phyloP scores from a whole-genome alignment of 345 rosid genomes.

The Mangifera indica region DNA sequence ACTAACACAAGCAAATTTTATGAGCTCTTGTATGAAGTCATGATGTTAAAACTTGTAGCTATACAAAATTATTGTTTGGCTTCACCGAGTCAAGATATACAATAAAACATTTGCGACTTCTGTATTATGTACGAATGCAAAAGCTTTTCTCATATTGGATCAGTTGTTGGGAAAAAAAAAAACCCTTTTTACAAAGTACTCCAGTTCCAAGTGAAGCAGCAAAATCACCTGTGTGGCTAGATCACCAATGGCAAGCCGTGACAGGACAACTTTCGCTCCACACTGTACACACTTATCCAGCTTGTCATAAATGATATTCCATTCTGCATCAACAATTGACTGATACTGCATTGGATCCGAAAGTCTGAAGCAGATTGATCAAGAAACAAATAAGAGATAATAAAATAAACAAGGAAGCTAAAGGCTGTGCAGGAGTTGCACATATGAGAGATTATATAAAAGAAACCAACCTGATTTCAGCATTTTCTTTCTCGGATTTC shows the following conservation, averaged over 20 bases:
- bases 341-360: conserved; percentile 96
- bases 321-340: conserved; percentile 99
- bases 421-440: background rate
- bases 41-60: background rate
- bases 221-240: conserved; percentile 83
- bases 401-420: background rate
- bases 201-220: conserved; percentile 5
- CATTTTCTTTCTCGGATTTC: conserved; percentile 99
- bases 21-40: background rate
- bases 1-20: background rate
- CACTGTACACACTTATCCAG: conserved; percentile 89
- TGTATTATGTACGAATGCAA: background rate
- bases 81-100: background rate
- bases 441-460: background rate
- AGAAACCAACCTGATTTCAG: conserved; percentile 77
- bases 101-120: background rate
- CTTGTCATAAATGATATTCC: conserved; percentile 99
- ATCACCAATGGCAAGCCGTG: conserved; percentile 98
- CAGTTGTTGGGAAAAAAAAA: background rate
- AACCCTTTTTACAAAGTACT: background rate
- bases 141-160: background rate
- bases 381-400: background rate
- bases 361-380: conserved; percentile 45
- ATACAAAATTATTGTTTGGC: background rate
- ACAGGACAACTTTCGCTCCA: conserved; percentile 96